Percentiles rank a stretch among this genome's conserved stretches.
Conservation (phyloP, 106 monocot species). For the Chionographis japonica region DNA sequence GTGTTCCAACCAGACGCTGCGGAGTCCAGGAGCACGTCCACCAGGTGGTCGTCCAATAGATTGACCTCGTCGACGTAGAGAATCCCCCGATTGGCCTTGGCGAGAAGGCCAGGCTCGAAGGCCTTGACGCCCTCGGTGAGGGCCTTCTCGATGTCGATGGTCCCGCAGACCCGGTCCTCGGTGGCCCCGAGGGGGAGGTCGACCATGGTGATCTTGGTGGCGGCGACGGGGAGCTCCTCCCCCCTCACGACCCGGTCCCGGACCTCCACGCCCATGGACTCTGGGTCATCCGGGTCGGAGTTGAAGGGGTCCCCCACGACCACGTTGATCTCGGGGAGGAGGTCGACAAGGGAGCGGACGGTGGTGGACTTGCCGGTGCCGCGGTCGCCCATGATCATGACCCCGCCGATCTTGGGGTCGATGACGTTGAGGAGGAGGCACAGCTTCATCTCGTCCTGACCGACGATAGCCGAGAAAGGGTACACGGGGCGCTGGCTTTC, state of each 20-base stretch:
- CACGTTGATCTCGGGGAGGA: conserved; percentile 77
- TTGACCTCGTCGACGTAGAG: conserved; percentile 99
- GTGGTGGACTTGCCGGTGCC: conserved; percentile 98
- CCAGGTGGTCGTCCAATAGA: conserved; percentile 91
- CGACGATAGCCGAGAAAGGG: conserved; percentile 93
- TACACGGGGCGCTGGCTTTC: conserved; percentile 91
- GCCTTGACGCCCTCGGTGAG: conserved; percentile 98
- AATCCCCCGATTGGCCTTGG: conserved; percentile 96
- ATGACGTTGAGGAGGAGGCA: conserved; percentile 96
- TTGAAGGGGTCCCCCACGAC: conserved; percentile 96
- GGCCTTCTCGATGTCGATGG: conserved; percentile 99
- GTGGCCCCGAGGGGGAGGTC: conserved; percentile 98
- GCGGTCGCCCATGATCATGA: conserved; percentile 99
- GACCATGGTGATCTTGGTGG: conserved; percentile 91
- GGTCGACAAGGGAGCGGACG: conserved; percentile 89
- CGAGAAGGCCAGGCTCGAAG: conserved; percentile 93
- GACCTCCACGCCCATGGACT: conserved; percentile 83
- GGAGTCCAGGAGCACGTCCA: conserved; percentile 91
- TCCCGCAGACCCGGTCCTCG: conserved; percentile 96
- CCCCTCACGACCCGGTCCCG: conserved; percentile 47
- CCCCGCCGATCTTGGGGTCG: conserved; percentile 98
- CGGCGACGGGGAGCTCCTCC: conserved; percentile 32
- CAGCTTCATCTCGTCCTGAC: conserved; percentile 99
- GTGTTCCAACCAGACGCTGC: conserved; percentile 99
- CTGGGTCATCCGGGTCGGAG: conserved; percentile 89